phyloP scores from a whole-genome alignment of 257 asterid species.

The Leptodermis oblonga region DNA sequence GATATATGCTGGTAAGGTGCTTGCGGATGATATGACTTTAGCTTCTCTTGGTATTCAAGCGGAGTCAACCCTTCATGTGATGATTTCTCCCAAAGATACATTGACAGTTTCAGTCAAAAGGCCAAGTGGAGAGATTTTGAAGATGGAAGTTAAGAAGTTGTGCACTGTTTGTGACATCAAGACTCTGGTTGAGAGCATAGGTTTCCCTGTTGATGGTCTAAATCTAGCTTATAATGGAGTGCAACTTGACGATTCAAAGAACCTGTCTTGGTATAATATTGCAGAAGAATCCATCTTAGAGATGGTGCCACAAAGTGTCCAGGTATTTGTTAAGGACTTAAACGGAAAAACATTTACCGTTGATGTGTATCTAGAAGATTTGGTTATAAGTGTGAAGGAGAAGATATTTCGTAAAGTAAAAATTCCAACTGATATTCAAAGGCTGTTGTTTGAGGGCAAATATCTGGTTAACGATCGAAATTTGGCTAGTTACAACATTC shows the following conservation, averaged over 20 bases:
- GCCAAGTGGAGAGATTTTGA: conserved; percentile 15
- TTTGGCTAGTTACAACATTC: conserved; percentile 24
- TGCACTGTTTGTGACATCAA: conserved; percentile 20
- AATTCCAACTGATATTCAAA: conserved; percentile 18
- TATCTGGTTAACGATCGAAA: background rate
- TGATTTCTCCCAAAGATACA: conserved; percentile 1
- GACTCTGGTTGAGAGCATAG: conserved; percentile 24
- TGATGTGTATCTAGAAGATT: conserved; percentile 7
- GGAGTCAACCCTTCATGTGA: conserved; percentile 21
- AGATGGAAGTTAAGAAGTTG: conserved; percentile 14
- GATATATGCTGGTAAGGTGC: conserved; percentile 19
- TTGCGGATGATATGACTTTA: conserved; percentile 25
- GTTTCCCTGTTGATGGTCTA: conserved; percentile 6
- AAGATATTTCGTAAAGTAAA: conserved; percentile 7
- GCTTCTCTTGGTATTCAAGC: conserved; percentile 9
- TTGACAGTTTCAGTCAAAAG: conserved; percentile 16
- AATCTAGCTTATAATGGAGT: conserved; percentile 3
- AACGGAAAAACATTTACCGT: background rate
- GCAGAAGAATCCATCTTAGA: conserved; percentile 13
- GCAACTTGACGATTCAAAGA: conserved; percentile 15
- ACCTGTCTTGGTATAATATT: conserved; percentile 10
- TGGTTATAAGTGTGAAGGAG: conserved; percentile 13
- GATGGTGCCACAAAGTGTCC: background rate
- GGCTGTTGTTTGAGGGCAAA: conserved; percentile 20
- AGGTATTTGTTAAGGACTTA: conserved; percentile 12